Evolutionary conservation across 176 grass and related monocot genomes (phyloP).

Genomic region (Bothriochloa decipiens): DNA sequence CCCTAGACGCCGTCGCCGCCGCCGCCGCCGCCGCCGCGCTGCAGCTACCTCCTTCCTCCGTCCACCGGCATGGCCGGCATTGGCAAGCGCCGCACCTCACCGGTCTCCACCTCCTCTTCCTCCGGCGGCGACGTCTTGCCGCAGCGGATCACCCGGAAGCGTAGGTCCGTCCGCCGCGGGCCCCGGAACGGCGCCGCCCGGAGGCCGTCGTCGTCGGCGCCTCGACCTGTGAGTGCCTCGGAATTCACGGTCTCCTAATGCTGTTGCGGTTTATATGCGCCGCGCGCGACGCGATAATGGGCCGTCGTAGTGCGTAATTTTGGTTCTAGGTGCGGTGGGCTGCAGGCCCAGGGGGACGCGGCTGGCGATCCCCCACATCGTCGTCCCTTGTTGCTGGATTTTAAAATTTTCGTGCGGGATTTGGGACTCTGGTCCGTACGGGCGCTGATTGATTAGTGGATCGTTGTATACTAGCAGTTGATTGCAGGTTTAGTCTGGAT

Average conservation of each 20-base stretch:
- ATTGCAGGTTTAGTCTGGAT: background rate
- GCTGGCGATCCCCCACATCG: background rate
- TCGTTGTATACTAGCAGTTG: background rate
- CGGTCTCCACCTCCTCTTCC: constrained; percentile 38
- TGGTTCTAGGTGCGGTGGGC: constrained; percentile 37
- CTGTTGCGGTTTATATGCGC: background rate
- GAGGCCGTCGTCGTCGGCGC: constrained; percentile 18
- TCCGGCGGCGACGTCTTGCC: constrained; percentile 13
- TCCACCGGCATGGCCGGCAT: constrained; percentile 48
- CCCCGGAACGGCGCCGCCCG: constrained; percentile 25
- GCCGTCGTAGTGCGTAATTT: constrained; percentile 25
- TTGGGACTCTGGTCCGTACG: constrained; percentile 21
- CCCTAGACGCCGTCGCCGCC: constrained; percentile 53
- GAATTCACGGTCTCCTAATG: constrained; percentile 49
- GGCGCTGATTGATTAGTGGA: background rate
- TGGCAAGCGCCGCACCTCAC: constrained; percentile 47
- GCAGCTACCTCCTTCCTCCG: background rate
- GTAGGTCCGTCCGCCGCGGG: constrained; percentile 41
- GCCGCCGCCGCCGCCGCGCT: constrained; percentile 7
- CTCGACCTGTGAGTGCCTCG: constrained; percentile 60
- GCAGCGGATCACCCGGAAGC: constrained; percentile 43
- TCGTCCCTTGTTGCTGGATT: background rate
- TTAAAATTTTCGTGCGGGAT: constrained; percentile 3
- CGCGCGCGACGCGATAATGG: constrained; percentile 38
- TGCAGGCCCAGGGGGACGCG: constrained; percentile 43